phyloP scores from a whole-genome alignment of 257 asterid species.

The Sherardia arvensis region DNA sequence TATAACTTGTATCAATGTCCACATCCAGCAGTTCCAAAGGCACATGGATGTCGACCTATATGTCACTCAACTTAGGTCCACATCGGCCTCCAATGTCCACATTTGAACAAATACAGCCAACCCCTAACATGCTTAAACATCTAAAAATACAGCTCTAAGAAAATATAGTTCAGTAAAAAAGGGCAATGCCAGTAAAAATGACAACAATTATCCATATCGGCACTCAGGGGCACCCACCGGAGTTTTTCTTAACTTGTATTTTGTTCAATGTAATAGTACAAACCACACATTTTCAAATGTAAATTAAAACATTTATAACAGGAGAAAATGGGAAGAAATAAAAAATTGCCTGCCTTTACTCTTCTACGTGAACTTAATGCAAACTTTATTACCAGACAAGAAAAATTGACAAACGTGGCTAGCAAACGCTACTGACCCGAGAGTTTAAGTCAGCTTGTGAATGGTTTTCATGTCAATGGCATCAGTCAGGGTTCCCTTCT shows the following conservation, averaged over 20 bases:
- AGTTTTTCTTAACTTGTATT: neutral
- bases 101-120: neutral
- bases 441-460: constrained; percentile 48
- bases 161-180: no score
- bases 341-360: neutral
- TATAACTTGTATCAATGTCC: neutral
- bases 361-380: neutral
- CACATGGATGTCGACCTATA: neutral
- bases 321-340: neutral
- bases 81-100: neutral
- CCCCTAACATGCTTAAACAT: no score
- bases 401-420: neutral
- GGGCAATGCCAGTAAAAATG: neutral
- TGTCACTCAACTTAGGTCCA: neutral
- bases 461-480: constrained; percentile 70
- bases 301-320: neutral
- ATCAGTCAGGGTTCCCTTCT: constrained; percentile 52
- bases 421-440: neutral
- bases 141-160: no score
- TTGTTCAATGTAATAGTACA: neutral
- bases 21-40: neutral
- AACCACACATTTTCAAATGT: neutral
- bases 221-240: neutral
- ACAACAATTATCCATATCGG: neutral
- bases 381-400: constrained; percentile 9